These are phyloP conservation scores for Ustulina deusta DNA, from an alignment of 2,329 filamentous ascomycete genomes.

Conservation along the genomic window DNA sequence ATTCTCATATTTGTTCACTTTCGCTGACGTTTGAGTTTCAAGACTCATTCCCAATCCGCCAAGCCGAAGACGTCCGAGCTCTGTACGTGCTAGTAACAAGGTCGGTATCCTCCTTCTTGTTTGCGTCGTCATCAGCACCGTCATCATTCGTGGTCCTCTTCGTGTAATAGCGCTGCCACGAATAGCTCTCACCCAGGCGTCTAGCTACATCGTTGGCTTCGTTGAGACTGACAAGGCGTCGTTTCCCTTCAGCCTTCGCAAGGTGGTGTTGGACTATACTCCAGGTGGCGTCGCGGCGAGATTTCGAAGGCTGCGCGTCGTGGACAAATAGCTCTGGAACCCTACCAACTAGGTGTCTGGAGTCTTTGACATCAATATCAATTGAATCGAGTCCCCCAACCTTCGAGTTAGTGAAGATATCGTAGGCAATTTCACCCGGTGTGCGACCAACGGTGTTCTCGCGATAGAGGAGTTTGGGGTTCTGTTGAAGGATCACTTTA, in stretches of 20 bases:
- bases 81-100: constrained; percentile 36
- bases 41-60: constrained; percentile 11
- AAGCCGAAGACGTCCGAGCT: neutral
- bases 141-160: constrained; percentile 23
- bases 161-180: constrained; percentile 46
- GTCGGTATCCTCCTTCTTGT: constrained; percentile 37
- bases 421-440: constrained; percentile 74
- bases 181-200: constrained; percentile 64
- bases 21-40: neutral
- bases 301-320: neutral
- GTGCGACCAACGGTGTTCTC: constrained; percentile 84
- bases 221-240: constrained; percentile 65
- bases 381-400: constrained; percentile 47
- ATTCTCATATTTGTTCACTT: neutral
- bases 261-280: constrained; percentile 45
- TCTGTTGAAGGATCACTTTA: constrained; percentile 63
- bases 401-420: constrained; percentile 60
- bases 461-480: constrained; percentile 71
- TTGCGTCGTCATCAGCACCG: constrained; percentile 26
- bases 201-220: constrained; percentile 70
- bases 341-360: constrained; percentile 25
- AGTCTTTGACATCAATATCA: neutral
- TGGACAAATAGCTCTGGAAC: constrained; percentile 31
- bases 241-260: constrained; percentile 51
- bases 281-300: constrained; percentile 44